Evolutionary conservation across 192 early-diverging fungal species (phyloP).

Genomic region (Gigaspora rosea): DNA sequence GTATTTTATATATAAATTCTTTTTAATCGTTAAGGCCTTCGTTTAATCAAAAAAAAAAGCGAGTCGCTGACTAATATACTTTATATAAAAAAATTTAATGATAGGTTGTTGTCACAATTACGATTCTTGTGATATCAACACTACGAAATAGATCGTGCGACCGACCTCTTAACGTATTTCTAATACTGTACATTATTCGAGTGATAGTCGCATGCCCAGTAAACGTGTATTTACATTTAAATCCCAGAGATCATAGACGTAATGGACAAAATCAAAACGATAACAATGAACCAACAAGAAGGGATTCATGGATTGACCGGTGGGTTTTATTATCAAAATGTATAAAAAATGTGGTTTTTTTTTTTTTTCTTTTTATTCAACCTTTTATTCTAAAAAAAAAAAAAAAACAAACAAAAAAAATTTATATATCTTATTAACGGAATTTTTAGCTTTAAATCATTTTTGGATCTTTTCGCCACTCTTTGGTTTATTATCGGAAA

Average conservation of each 20-base stretch:
- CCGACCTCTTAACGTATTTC: constrained; percentile 53
- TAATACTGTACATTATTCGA: constrained; percentile 62
- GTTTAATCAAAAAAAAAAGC: neutral
- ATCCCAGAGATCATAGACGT: constrained; percentile 50
- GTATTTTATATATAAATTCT: neutral
- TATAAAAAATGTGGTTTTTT: no score
- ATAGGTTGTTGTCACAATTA: constrained; percentile 28
- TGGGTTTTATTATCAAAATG: constrained; percentile 12
- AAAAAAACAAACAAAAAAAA: neutral
- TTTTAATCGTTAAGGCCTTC: neutral
- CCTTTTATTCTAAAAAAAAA: no score
- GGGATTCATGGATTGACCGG: constrained; percentile 34
- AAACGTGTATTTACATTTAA: constrained; percentile 58
- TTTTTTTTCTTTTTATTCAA: constrained; percentile 14
- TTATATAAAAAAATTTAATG: neutral
- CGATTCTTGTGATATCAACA: constrained; percentile 16
- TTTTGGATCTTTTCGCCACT: constrained; percentile 61
- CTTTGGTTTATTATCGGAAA: constrained; percentile 73
- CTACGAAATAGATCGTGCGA: neutral
- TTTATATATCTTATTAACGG: constrained; percentile 20
- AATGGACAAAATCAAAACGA: constrained; percentile 6
- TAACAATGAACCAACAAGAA: constrained; percentile 14
- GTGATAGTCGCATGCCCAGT: constrained; percentile 64
- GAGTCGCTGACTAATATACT: neutral
- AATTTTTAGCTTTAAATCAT: constrained; percentile 55